These are phyloP conservation scores for Backusella circina DNA, from an alignment of 192 early-diverging fungal species.

Conservation along the genomic window DNA sequence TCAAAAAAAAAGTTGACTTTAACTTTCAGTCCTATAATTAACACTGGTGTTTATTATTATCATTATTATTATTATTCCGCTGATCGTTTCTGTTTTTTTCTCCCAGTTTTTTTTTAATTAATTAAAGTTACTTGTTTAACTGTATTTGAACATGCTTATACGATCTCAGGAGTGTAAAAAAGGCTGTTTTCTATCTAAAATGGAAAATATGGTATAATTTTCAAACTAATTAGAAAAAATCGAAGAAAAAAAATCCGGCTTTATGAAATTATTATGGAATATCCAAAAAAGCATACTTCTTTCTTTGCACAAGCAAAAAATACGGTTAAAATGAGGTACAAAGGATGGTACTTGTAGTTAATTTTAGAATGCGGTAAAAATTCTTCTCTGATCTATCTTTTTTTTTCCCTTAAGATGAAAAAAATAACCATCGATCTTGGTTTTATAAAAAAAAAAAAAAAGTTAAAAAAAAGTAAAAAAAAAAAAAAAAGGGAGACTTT, in stretches of 20 bases:
- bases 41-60: neutral
- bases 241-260: neutral
- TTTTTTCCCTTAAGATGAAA: neutral
- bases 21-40: neutral
- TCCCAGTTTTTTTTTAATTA: neutral
- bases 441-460: neutral
- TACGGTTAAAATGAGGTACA: neutral
- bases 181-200: neutral
- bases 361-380: neutral
- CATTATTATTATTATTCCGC: neutral
- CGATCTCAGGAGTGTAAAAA: neutral
- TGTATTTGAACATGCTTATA: neutral
- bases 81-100: neutral
- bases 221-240: neutral
- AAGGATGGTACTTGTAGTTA: neutral
- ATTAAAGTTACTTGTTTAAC: neutral
- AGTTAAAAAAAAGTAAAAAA: neutral
- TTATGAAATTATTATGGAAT: neutral
- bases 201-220: neutral
- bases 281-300: neutral
- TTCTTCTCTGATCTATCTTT: neutral
- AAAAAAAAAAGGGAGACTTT: neutral
- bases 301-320: neutral
- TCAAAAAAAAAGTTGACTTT: neutral
- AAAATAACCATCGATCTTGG: conserved; percentile 3